Evolutionary conservation across 2,329 filamentous ascomycete species (phyloP).

Genomic region (Ophiostoma ips): DNA sequence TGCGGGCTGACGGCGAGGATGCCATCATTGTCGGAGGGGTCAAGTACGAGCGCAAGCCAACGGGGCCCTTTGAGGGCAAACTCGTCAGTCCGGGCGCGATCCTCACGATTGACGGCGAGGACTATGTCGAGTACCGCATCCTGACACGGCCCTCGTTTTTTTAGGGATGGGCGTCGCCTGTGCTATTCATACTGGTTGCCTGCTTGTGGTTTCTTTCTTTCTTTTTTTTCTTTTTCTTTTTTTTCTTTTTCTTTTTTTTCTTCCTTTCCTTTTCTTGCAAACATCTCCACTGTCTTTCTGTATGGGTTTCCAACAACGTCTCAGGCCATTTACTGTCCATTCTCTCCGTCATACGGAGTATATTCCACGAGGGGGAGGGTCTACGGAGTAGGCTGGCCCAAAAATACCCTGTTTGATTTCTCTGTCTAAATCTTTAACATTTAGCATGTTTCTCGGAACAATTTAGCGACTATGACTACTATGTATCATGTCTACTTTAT

Average conservation of each 20-base stretch:
- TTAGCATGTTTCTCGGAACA: too few species aligned
- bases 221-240: not conserved
- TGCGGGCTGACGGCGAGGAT: conserved; percentile 31
- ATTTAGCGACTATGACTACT: too few species aligned
- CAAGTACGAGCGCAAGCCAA: conserved; percentile 49
- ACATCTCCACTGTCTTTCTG: too few species aligned
- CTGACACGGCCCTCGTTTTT: conserved; percentile 51
- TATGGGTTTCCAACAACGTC: too few species aligned
- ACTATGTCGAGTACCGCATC: conserved; percentile 53
- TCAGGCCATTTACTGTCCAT: too few species aligned
- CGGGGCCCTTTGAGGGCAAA: conserved; percentile 46
- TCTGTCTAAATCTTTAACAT: not conserved
- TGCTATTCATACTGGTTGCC: not conserved
- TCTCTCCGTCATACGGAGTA: too few species aligned
- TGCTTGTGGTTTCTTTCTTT: not conserved
- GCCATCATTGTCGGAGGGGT: conserved; percentile 44
- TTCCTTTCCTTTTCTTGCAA: too few species aligned
- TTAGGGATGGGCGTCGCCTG: conserved; percentile 17
- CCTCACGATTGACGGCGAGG: conserved; percentile 51
- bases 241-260: not conserved
- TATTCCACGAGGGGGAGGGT: too few species aligned
- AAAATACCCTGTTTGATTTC: conserved; percentile 4
- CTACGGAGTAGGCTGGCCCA: too few species aligned
- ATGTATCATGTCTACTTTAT: too few species aligned
- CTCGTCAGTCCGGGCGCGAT: conserved; percentile 49